A percentile compares a stretch with the other conserved stretches of the same genome.
These are phyloP conservation scores for Nicotiana undulata DNA, from an alignment of 257 asterid species.

Conservation along the genomic window DNA sequence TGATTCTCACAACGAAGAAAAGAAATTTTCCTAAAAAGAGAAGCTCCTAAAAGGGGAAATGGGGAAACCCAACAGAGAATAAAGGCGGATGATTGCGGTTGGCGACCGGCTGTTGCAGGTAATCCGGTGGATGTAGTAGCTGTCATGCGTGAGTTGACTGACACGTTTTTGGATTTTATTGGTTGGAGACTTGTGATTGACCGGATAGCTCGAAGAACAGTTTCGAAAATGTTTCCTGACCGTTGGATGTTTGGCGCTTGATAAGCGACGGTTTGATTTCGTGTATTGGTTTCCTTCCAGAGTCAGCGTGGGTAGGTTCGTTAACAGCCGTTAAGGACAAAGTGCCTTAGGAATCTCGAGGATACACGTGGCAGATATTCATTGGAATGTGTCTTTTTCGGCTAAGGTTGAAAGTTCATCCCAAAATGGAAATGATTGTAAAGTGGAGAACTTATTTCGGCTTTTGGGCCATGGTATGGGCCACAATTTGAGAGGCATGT, in stretches of 20 bases:
- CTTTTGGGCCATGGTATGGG: no score
- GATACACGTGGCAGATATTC: background rate
- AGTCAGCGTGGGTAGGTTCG: background rate
- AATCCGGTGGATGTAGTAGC: background rate
- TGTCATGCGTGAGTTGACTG: background rate
- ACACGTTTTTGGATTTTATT: conserved; percentile 6
- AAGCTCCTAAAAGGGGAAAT: background rate
- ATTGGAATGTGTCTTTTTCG: background rate
- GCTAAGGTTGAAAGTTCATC: conserved; percentile 1
- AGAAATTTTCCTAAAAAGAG: background rate
- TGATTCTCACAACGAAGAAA: background rate
- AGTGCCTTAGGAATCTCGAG: background rate
- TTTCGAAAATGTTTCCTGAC: background rate
- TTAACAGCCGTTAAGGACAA: conserved; percentile 17
- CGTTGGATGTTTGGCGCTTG: background rate
- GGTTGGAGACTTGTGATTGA: conserved; percentile 6
- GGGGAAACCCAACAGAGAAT: background rate
- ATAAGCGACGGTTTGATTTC: background rate
- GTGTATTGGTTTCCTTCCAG: background rate
- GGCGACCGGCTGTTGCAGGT: conserved; percentile 19
- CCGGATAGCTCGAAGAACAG: conserved; percentile 1
- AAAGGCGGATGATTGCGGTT: conserved; percentile 1
- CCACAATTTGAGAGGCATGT: no score
- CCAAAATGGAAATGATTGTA: no score
- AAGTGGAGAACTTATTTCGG: no score